phyloP scores from a whole-genome alignment of 805 yeast species.

The Teunomyces cretensis region DNA sequence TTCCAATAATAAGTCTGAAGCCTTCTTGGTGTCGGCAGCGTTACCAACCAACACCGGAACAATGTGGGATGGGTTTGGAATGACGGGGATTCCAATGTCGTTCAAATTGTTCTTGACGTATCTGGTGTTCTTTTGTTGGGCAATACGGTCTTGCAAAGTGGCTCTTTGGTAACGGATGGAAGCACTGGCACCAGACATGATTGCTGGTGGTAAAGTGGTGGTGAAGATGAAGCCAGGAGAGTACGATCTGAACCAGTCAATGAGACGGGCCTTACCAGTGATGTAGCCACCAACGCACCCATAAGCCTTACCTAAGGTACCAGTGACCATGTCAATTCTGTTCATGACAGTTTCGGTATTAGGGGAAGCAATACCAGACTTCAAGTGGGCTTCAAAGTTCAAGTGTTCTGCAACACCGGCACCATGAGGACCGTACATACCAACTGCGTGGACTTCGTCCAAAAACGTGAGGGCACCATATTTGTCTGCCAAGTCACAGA shows the following conservation, averaged over 20 bases:
- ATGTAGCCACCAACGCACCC: slow-evolving; percentile 98
- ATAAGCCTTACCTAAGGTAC: slow-evolving; percentile 95
- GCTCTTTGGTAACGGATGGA: slow-evolving; percentile 84
- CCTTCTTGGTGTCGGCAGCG: slow-evolving; percentile 87
- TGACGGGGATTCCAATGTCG: slow-evolving; percentile 83
- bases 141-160: slow-evolving; percentile 72
- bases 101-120: slow-evolving; percentile 76
- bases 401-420: slow-evolving; percentile 99
- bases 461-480: slow-evolving; percentile 96
- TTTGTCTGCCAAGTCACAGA: slow-evolving; percentile 94
- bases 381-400: slow-evolving; percentile 80
- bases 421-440: slow-evolving; percentile 98
- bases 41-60: slow-evolving; percentile 95
- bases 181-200: slow-evolving; percentile 91
- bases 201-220: slow-evolving; percentile 94
- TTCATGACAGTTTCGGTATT: slow-evolving; percentile 65
- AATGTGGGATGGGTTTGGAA: slow-evolving; percentile 96
- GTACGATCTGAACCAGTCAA: slow-evolving; percentile 94
- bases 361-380: slow-evolving; percentile 58
- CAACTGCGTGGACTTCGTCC: slow-evolving; percentile 99
- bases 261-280: slow-evolving; percentile 78
- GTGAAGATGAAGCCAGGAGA: slow-evolving; percentile 98
- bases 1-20: slow-evolving; percentile 84
- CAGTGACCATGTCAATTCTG: slow-evolving; percentile 94
- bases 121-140: slow-evolving; percentile 81